Conservation (phyloP, 192 early-diverging fungal genomes). For the Backusella luteola region DNA sequence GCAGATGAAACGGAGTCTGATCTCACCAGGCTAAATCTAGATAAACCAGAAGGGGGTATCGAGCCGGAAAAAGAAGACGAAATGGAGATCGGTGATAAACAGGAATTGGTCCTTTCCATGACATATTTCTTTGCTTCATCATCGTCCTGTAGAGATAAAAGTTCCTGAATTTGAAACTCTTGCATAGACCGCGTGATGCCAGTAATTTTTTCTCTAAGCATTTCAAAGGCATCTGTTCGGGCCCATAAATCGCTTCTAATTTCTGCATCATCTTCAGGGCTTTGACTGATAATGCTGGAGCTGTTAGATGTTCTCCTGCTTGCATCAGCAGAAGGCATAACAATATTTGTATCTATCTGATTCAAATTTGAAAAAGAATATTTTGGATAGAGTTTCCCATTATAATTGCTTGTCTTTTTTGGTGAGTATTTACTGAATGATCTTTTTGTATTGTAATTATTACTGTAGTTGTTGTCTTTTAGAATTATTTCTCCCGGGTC, state of each 20-base stretch:
- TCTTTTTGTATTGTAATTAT: not conserved
- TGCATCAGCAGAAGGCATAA: not conserved
- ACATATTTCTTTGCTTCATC: not conserved
- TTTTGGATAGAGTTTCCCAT: not conserved
- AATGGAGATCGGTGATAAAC: slow-evolving; percentile 5
- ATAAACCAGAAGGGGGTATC: not conserved
- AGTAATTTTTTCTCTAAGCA: slow-evolving; percentile 17
- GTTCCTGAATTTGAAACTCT: slow-evolving; percentile 21
- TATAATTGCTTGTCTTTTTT: not conserved
- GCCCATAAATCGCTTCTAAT: not conserved
- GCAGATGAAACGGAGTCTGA: not conserved
- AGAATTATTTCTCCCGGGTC: not conserved
- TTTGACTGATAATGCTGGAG: not conserved
- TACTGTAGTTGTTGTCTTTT: not conserved
- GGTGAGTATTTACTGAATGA: not conserved
- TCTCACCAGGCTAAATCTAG: slow-evolving; percentile 7
- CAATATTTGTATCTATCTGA: not conserved
- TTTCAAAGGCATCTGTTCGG: slow-evolving; percentile 17
- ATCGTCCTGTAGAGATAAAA: not conserved
- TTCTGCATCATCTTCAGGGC: not conserved
- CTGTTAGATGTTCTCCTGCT: not conserved
- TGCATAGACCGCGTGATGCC: slow-evolving; percentile 22
- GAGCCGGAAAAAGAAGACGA: not conserved
- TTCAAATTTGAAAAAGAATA: slow-evolving; percentile 3
- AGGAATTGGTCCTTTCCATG: not conserved